Evolutionary conservation across 495 filamentous ascomycete genomes (phyloP), one percentile per base, ranked within the genome.

Genomic region (Penicillium tannophilum): DNA sequence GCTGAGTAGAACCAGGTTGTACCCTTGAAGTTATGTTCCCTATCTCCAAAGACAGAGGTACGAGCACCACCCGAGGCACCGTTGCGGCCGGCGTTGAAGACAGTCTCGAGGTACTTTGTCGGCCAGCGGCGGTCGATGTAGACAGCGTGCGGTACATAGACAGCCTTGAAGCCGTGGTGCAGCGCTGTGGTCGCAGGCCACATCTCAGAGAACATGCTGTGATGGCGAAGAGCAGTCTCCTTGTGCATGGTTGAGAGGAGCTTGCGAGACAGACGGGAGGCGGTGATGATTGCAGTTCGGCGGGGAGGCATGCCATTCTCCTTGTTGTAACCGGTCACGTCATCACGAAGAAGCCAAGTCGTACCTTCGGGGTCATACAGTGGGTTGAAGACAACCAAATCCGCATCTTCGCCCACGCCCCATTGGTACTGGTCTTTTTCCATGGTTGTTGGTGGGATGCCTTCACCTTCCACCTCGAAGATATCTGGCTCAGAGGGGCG

Each of bases 1-100:
- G 91, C 90, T 64, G 96, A 90, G 69, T 97, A 97, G 72, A 93
- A 97, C 94, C 94, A 98, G 14, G 87, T 96, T 42, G 89, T 86
- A 1, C 94, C 93, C 42, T 75, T 72, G 70, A 97, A 90, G 67
- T 97, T 97, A 65, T 97, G 91, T 71, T 97, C 93, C 20, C 89
- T 79, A 48, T 93, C 88, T 30, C 93, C 87, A 65, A 92, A 97
- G 4, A 96, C 85, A 9, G 83, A 84, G 0, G 87, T 86, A 39
- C 90, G 78, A 2, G 87, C 82, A 20, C 90, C 92, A 19, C 86
- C 87, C 2, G 84, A 84, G 0, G 90, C 90, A 31, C 91, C 91
- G 67, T 96, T 92, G 16, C 83, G 79, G 28, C 93, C 93, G 26
- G 82, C 90, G 65, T 97, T 97, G 74, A 97, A 89, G 8, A 90